Percentiles rank a stretch among this genome's conserved stretches.
These are phyloP conservation scores for Cutaneotrichosporon cutaneum DNA, from an alignment of 1,284 basidiomycete genomes.

Conservation along the genomic window DNA sequence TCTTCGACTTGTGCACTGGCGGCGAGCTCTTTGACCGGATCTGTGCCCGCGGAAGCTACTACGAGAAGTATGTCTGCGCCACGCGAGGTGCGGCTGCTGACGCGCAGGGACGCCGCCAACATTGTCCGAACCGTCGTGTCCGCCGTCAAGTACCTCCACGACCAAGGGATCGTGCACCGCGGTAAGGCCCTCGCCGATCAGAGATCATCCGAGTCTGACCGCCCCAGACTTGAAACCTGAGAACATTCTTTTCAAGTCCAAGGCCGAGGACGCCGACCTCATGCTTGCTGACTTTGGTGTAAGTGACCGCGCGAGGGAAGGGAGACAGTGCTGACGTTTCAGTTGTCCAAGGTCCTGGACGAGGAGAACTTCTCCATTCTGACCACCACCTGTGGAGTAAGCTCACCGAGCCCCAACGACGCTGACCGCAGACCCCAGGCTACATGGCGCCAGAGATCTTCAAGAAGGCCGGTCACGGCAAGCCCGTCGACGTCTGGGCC, in stretches of 20 bases:
- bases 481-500: slow-evolving; percentile 95
- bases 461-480: slow-evolving; percentile 90
- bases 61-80: slow-evolving; percentile 66
- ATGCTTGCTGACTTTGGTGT: slow-evolving; percentile 98
- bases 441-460: slow-evolving; percentile 99
- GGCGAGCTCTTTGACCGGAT: slow-evolving; percentile 98
- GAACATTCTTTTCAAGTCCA: slow-evolving; percentile 90
- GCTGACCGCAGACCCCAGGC: slow-evolving; percentile 32
- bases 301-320: slow-evolving; percentile 51
- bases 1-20: slow-evolving; percentile 95
- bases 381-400: slow-evolving; percentile 85
- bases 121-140: slow-evolving; percentile 83
- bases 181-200: slow-evolving; percentile 55
- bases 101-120: slow-evolving; percentile 75
- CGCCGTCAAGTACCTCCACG: slow-evolving; percentile 89
- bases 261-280: slow-evolving; percentile 86
- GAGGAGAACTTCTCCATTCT: slow-evolving; percentile 83
- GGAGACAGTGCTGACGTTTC: background rate
- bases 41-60: slow-evolving; percentile 95
- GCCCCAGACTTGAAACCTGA: slow-evolving; percentile 87
- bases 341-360: slow-evolving; percentile 70
- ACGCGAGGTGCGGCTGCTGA: background rate
- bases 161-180: slow-evolving; percentile 91
- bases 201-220: background rate
- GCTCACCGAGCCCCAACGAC: slow-evolving; percentile 30